phyloP scores from a whole-genome alignment of 208 protist species.

The Endotrypanum monterogeii region DNA sequence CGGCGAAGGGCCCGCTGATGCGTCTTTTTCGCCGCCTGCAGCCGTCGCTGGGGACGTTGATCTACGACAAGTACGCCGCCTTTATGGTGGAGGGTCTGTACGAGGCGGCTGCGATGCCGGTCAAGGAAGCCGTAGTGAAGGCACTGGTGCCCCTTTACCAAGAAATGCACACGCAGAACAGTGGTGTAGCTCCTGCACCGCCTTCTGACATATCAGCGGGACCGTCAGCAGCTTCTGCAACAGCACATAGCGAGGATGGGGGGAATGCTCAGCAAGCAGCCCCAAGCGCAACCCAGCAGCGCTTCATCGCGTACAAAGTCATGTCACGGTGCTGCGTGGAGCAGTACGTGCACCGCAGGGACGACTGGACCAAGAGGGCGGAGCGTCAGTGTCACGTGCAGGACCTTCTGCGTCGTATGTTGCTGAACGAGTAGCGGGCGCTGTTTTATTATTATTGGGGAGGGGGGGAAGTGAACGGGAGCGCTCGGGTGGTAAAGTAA shows the following conservation, averaged over 20 bases:
- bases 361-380: slow-evolving; percentile 84
- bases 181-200: neutral
- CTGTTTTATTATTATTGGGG: neutral
- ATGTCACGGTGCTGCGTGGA: slow-evolving; percentile 88
- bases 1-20: slow-evolving; percentile 29
- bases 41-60: slow-evolving; percentile 40
- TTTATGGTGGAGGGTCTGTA: slow-evolving; percentile 84
- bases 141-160: slow-evolving; percentile 71
- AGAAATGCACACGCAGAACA: slow-evolving; percentile 20
- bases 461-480: no score
- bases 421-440: slow-evolving; percentile 26
- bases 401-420: slow-evolving; percentile 65
- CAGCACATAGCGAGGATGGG: neutral
- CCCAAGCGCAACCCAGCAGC: slow-evolving; percentile 30
- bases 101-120: slow-evolving; percentile 53
- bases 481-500: neutral
- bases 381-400: slow-evolving; percentile 80
- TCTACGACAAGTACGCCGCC: slow-evolving; percentile 66
- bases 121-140: slow-evolving; percentile 84
- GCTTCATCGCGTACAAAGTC: slow-evolving; percentile 80
- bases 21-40: slow-evolving; percentile 65
- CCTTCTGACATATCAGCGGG: neutral
- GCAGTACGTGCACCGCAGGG: slow-evolving; percentile 82
- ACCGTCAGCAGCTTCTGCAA: neutral
- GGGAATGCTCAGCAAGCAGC: slow-evolving; percentile 9